Percentiles rank a stretch among this genome's conserved stretches.
These are phyloP conservation scores for Cyberlindnera japonica DNA, from an alignment of 805 yeast species.

Conservation along the genomic window DNA sequence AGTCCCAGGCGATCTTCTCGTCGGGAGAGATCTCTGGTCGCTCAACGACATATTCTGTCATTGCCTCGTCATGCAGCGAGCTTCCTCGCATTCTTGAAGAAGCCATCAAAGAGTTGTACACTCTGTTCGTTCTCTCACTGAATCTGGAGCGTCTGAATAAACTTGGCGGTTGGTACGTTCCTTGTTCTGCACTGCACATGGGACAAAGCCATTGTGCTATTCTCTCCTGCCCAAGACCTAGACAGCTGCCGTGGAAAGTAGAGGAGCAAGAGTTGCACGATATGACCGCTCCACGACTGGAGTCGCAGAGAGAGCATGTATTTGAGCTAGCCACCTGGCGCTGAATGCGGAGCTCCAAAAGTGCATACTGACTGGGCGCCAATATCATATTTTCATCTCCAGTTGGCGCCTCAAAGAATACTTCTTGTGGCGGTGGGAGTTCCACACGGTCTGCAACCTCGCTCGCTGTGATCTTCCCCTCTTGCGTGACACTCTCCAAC, in stretches of 20 bases:
- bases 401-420: constrained; percentile 17
- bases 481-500: constrained; percentile 31
- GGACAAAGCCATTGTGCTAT: constrained; percentile 44
- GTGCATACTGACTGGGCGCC: constrained; percentile 5
- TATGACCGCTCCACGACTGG: constrained; percentile 16
- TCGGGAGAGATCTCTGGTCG: constrained; percentile 16
- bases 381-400: constrained; percentile 6
- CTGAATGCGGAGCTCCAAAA: constrained; percentile 19
- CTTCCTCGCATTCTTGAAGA: constrained; percentile 5
- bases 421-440: constrained; percentile 10
- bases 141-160: constrained; percentile 25
- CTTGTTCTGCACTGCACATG: constrained; percentile 43
- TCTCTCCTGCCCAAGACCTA: constrained; percentile 30
- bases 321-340: constrained; percentile 23
- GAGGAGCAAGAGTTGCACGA: constrained; percentile 35
- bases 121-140: constrained; percentile 28
- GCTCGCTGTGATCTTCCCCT: constrained; percentile 14
- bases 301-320: constrained; percentile 25
- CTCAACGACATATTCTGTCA: constrained; percentile 14
- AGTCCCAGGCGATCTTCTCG: constrained; percentile 25
- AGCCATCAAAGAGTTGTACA: constrained; percentile 19
- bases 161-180: constrained; percentile 22
- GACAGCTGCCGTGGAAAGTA: constrained; percentile 38
- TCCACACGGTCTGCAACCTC: constrained; percentile 15
- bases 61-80: not conserved